A percentile compares a stretch with the other conserved stretches of the same genome.
These are phyloP conservation scores for Beta lomatogona DNA, from an alignment of 179 eudicot species.

Conservation along the genomic window DNA sequence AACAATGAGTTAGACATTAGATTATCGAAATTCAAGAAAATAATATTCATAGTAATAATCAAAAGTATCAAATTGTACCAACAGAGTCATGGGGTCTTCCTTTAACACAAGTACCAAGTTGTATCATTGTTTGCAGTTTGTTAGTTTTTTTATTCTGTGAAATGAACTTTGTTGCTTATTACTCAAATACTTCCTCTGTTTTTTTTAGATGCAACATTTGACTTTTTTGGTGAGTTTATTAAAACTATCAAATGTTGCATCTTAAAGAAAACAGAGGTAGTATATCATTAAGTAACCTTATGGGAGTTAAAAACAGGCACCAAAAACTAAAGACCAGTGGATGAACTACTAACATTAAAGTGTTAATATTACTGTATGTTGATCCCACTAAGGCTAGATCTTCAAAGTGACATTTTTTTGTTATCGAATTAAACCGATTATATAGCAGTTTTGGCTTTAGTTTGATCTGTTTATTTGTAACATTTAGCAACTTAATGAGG, in stretches of 20 bases:
- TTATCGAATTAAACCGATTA: neutral
- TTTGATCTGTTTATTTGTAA: neutral
- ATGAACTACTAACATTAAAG: neutral
- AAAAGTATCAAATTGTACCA: neutral
- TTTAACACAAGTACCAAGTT: neutral
- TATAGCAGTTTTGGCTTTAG: neutral
- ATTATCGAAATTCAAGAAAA: neutral
- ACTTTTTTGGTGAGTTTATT: too few species aligned
- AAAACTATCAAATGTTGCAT: too few species aligned
- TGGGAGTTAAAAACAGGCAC: neutral
- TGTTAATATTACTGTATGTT: neutral
- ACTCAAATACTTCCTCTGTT: too few species aligned
- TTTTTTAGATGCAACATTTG: too few species aligned
- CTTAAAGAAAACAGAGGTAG: too few species aligned
- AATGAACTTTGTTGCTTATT: too few species aligned
- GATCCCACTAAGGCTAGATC: neutral
- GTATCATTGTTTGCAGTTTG: neutral
- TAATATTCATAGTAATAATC: neutral
- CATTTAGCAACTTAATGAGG: neutral
- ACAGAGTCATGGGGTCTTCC: too few species aligned
- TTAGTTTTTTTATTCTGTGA: too few species aligned
- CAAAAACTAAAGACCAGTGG: neutral
- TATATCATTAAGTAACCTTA: neutral
- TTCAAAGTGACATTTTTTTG: neutral
- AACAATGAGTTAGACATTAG: neutral